phyloP scores from a whole-genome alignment of 2,329 filamentous ascomycete genomes.

The Alternaria arborescens region DNA sequence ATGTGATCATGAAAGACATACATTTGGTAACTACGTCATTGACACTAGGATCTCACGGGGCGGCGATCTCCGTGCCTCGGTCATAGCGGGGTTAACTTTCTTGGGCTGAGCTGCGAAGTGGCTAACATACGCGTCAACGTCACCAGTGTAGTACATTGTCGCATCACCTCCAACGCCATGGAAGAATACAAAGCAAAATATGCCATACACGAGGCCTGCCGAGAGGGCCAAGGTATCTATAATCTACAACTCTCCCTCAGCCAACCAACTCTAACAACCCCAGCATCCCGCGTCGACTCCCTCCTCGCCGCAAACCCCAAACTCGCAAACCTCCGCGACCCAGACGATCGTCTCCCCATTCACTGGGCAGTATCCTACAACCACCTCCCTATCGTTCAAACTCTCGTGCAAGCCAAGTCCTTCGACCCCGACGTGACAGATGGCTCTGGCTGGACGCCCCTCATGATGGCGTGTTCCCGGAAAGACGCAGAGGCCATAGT shows the following conservation, averaged over 20 bases:
- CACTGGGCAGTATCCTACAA: slow-evolving; percentile 95
- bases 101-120: not conserved
- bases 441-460: slow-evolving; percentile 79
- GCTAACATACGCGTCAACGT: not conserved
- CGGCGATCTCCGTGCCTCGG: slow-evolving; percentile 13
- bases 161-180: slow-evolving; percentile 14
- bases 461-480: slow-evolving; percentile 83
- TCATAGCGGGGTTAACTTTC: slow-evolving; percentile 10
- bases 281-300: slow-evolving; percentile 76
- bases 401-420: slow-evolving; percentile 73
- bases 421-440: slow-evolving; percentile 90
- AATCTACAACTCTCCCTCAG: slow-evolving; percentile 1
- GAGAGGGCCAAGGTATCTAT: slow-evolving; percentile 79
- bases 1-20: not conserved
- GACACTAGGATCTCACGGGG: not conserved
- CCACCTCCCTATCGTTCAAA: slow-evolving; percentile 74
- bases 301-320: slow-evolving; percentile 80
- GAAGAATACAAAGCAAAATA: slow-evolving; percentile 66
- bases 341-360: slow-evolving; percentile 87
- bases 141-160: not conserved
- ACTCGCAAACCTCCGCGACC: slow-evolving; percentile 76
- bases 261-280: slow-evolving; percentile 68
- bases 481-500: slow-evolving; percentile 75
- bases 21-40: slow-evolving; percentile 4
- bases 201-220: slow-evolving; percentile 84